Evolutionary conservation across 345 rosid species (phyloP), one percentile per base, ranked within the genome.

Genomic region (Populus tremula): DNA sequence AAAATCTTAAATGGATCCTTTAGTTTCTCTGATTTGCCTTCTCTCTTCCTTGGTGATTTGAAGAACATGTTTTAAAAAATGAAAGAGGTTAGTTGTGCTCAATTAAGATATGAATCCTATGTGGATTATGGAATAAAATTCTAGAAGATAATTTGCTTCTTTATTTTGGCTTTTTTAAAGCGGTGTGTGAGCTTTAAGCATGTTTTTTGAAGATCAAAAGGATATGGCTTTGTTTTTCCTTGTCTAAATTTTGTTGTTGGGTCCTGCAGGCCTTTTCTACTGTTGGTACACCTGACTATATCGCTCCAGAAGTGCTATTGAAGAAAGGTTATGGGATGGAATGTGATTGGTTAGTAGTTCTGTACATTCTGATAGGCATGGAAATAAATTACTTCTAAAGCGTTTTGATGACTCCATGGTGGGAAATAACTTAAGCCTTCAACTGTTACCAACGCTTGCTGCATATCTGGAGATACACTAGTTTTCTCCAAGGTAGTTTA

Each of bases 261-360:
- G 71, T 77, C 56, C 70, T 89, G 86, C 89, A 95, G 99, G 99
- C 99, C 75, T 95, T 91, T 88, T 95, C 98, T 18, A 95, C 99
- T 54, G 98, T 95, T 63, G 99, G 99, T 23, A 92, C 99, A 69
- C 98, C 99, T 16, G 99, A 95, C 81, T 93, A 93, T 82, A 95
- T 95, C 70, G 99, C 99, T 75, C 99, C 99, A 49, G 99, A 93
- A 86, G 97, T 93, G 49, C 84, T 95, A 13, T 76, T 95, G 85
- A 95, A 95, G 91, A 95, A 93, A 91, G 99, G 99, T 54, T 95
- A 95, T 83, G 99, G 85, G 65, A 87, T 95, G 97, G 99, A 95
- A 85, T 95, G 99, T 82, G 99, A 93, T 77, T 93, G 98, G 98
- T 93, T 77, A 85, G 94, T 85, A 62, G 33, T 82, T 64, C 43